These are phyloP conservation scores for Periglandula ipomoeae DNA, from an alignment of 2,329 filamentous ascomycete genomes.

Conservation along the genomic window DNA sequence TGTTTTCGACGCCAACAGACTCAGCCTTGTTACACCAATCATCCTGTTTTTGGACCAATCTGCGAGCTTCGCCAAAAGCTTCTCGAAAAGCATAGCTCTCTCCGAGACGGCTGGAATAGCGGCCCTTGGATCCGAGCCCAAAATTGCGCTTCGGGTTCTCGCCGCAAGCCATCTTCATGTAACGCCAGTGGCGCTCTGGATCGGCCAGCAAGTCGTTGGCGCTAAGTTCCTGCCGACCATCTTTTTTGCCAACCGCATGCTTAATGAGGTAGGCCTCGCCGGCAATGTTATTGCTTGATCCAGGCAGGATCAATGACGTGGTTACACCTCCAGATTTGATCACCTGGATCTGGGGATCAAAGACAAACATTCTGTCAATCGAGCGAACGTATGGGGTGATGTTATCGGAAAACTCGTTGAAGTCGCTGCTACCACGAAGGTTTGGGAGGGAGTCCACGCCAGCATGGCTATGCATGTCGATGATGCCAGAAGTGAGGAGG, in stretches of 20 bases:
- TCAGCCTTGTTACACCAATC: conserved; percentile 58
- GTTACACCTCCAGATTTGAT: conserved; percentile 69
- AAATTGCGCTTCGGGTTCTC: conserved; percentile 60
- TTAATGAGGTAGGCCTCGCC: conserved; percentile 64
- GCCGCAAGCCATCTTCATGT: conserved; percentile 70
- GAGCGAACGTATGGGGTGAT: conserved; percentile 61
- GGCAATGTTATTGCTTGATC: conserved; percentile 64
- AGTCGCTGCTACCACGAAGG: conserved; percentile 45
- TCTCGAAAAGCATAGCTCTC: conserved; percentile 63
- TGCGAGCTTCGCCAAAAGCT: conserved; percentile 54
- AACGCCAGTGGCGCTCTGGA: conserved; percentile 55
- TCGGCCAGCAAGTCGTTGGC: conserved; percentile 56
- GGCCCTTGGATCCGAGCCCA: conserved; percentile 27
- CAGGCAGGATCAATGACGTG: conserved; percentile 56
- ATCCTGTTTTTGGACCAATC: conserved; percentile 50
- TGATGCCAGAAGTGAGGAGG: conserved; percentile 55
- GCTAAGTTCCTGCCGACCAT: conserved; percentile 55
- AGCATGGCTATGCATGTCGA: conserved; percentile 64
- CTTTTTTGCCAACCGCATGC: conserved; percentile 50
- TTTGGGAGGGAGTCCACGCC: conserved; percentile 49
- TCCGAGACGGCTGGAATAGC: conserved; percentile 52
- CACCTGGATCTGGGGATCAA: conserved; percentile 55
- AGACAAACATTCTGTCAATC: conserved; percentile 54
- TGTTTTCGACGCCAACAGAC: conserved; percentile 35
- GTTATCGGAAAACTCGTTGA: conserved; percentile 54